Evolutionary conservation across 306 rosid genomes (phyloP), one percentile per base, ranked within the genome.

Genomic region (Citrullus mucosospermus): DNA sequence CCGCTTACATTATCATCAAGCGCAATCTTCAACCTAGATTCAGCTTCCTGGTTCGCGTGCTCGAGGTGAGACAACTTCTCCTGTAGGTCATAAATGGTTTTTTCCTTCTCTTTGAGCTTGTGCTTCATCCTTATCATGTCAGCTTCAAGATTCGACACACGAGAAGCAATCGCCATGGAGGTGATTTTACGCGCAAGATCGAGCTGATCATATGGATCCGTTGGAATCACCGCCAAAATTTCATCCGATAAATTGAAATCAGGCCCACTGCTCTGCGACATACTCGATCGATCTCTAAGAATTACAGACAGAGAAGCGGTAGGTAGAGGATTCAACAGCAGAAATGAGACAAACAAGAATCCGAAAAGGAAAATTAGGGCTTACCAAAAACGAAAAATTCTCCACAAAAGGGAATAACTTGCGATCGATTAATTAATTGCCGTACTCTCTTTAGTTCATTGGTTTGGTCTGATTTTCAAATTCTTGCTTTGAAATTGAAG

Each of bases 171-270:
- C 48, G 98, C 98, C 95, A 93, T 86, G 81, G 98, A 93, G 8
- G 98, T 93, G 8, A 93, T 93, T 85, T 91, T 93, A 62, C 98
- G 88, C 38, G 98, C 98, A 70, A 93, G 98, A 91, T 93, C 98
- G 58, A 93, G 95, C 78, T 93, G 98, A 6, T 93, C 88, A 78
- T 89, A 93, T 0, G 98, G 98, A 86, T 93, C 97, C 59, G 92
- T 87, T 4, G 98, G 98, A 1, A 93, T 88, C 46, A 91, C 93
- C 59, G 91, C 54, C 4, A 93, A 80, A 74, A 91, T 88, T 81
- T 90, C 97, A 61, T 93, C 92, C 10, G 92, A 80, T 8, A 93
- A 80, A 25, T 91, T 78, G 58, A 91, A 91, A 59, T 91, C 97
- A 56, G 83, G 83, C 9, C 86, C 88, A 3, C 69, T 85, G 55